Evolutionary conservation across 2,329 filamentous ascomycete species (phyloP).

Genomic region (Paraconiothyrium brasiliense): DNA sequence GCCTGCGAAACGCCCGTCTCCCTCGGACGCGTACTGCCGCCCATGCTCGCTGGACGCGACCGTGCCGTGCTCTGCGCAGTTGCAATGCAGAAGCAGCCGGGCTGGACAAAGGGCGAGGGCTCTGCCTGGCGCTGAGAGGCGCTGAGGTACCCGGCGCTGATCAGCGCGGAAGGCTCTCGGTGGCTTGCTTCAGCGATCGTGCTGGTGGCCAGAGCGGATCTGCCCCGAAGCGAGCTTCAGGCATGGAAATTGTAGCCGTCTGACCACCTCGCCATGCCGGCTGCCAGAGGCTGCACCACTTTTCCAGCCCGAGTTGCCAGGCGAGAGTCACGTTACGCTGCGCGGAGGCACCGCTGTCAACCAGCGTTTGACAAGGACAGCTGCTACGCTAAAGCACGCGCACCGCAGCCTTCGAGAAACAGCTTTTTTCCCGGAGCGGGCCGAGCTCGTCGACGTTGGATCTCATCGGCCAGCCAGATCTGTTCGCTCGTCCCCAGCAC

Average conservation of each 20-base stretch:
- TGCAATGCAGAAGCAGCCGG: slow-evolving; percentile 22
- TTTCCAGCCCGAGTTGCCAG: slow-evolving; percentile 18
- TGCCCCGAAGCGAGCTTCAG: slow-evolving; percentile 39
- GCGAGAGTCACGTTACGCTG: slow-evolving; percentile 35
- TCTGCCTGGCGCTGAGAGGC: background rate
- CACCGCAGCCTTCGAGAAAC: slow-evolving; percentile 49
- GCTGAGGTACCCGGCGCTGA: slow-evolving; percentile 35
- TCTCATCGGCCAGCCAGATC: slow-evolving; percentile 45
- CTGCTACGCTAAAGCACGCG: slow-evolving; percentile 38
- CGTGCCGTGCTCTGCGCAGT: slow-evolving; percentile 28
- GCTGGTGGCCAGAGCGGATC: slow-evolving; percentile 28
- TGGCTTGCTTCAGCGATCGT: slow-evolving; percentile 42
- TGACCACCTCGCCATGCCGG: slow-evolving; percentile 28
- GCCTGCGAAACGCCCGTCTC: slow-evolving; percentile 49
- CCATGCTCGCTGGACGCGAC: slow-evolving; percentile 15
- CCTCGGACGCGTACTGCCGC: slow-evolving; percentile 19
- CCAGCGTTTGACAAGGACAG: slow-evolving; percentile 36
- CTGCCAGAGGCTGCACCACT: slow-evolving; percentile 22
- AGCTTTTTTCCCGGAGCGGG: slow-evolving; percentile 50
- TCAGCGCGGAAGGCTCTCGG: slow-evolving; percentile 40
- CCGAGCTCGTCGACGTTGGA: slow-evolving; percentile 50
- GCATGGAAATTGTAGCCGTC: slow-evolving; percentile 44
- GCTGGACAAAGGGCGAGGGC: slow-evolving; percentile 30
- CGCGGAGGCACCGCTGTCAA: slow-evolving; percentile 44
- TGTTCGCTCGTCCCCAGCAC: slow-evolving; percentile 37